These are phyloP conservation scores for Saccharomycopsis amapae DNA, from an alignment of 805 yeast species.

Conservation along the genomic window DNA sequence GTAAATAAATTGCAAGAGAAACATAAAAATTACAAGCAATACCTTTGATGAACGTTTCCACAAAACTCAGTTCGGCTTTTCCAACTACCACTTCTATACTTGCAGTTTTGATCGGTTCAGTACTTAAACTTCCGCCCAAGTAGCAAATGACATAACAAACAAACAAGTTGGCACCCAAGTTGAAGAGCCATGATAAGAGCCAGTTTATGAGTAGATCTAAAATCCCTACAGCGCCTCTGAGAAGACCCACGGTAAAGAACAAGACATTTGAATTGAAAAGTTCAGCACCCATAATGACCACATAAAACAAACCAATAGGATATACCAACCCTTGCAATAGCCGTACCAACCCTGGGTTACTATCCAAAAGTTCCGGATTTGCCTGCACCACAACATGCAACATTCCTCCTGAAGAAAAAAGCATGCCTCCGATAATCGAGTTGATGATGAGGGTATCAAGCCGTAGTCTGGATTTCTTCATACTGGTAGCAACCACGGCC, in stretches of 20 bases:
- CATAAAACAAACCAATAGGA: conserved; percentile 69
- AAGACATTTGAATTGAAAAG: conserved; percentile 68
- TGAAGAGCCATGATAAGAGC: conserved; percentile 60
- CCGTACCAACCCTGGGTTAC: conserved; percentile 46
- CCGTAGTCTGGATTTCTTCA: conserved; percentile 71
- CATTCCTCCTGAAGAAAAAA: conserved; percentile 72
- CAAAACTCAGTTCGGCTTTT: conserved; percentile 42
- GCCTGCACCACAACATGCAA: conserved; percentile 50
- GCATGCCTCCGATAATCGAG: conserved; percentile 60
- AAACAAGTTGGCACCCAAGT: conserved; percentile 57
- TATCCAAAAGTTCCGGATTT: conserved; percentile 35
- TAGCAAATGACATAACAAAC: conserved; percentile 59
- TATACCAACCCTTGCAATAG: conserved; percentile 55
- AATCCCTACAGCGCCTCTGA: conserved; percentile 62
- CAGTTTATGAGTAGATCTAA: conserved; percentile 59
- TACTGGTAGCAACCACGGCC: conserved; percentile 78
- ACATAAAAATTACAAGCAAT: conserved; percentile 76
- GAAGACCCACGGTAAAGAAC: conserved; percentile 60
- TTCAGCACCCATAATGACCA: conserved; percentile 69
- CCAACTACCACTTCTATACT: conserved; percentile 40
- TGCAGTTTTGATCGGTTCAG: conserved; percentile 38
- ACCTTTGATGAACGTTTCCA: conserved; percentile 59
- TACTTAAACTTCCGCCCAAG: conserved; percentile 42
- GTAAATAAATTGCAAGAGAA: conserved; percentile 66
- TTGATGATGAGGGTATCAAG: conserved; percentile 53